phyloP scores from a whole-genome alignment of 1,284 basidiomycete genomes.

The Xerocomus cyaneibrunnescens region DNA sequence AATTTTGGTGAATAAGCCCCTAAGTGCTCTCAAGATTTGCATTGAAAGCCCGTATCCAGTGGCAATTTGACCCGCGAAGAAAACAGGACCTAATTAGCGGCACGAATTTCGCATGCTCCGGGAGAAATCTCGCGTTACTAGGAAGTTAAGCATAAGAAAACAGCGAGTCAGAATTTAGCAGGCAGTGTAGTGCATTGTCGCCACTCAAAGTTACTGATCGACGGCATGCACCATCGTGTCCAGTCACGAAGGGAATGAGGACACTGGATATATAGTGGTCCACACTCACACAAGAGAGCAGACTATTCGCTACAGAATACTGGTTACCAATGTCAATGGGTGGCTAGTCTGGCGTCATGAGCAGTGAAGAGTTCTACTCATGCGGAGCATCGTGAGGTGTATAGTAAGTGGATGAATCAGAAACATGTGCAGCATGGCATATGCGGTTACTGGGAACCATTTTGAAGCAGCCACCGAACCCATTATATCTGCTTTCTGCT shows the following conservation, averaged over 20 bases:
- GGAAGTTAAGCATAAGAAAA: background rate
- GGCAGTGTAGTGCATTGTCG: background rate
- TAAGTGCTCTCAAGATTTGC: too few species aligned
- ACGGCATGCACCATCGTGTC: background rate
- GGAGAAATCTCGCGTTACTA: background rate
- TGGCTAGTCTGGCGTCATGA: background rate
- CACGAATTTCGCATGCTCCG: background rate
- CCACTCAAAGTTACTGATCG: background rate
- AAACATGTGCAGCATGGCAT: background rate
- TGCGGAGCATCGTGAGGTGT: too few species aligned
- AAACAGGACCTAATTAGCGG: too few species aligned
- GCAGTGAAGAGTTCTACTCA: background rate
- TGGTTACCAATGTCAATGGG: background rate
- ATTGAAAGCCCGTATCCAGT: too few species aligned
- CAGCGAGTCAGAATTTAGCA: background rate
- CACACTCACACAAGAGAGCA: background rate
- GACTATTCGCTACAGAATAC: too few species aligned
- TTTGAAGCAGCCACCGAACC: background rate
- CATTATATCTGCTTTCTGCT: background rate
- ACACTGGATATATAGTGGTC: background rate
- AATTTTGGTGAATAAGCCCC: conserved; percentile 8
- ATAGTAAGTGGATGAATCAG: background rate
- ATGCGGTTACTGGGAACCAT: background rate
- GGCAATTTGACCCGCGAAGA: too few species aligned
- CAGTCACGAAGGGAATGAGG: background rate